Conservation (phyloP, 345 rosid genomes). For the Syzygium oleosum region DNA sequence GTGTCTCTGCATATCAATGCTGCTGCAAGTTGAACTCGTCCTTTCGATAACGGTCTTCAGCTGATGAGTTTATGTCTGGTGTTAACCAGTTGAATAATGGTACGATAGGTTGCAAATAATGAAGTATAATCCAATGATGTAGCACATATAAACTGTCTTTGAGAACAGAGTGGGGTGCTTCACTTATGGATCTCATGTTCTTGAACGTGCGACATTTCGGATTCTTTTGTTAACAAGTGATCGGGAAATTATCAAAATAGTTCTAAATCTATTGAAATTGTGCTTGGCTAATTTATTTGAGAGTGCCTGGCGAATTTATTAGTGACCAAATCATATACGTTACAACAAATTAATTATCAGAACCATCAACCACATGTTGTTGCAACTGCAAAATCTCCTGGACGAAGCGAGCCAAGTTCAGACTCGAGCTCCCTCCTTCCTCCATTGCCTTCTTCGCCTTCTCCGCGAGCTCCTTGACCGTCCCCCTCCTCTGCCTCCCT, state of each 20-base stretch:
- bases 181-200: neutral
- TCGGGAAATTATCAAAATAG: neutral
- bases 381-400: neutral
- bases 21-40: neutral
- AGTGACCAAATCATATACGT: neutral
- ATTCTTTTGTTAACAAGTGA: neutral
- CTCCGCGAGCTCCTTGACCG: neutral
- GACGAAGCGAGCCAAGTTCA: neutral
- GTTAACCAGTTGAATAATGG: neutral
- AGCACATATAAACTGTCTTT: neutral
- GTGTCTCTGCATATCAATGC: neutral
- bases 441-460: constrained; percentile 12
- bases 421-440: constrained; percentile 11
- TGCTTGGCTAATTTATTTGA: neutral
- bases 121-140: neutral
- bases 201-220: too few relatives aligned
- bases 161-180: neutral
- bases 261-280: too few relatives aligned
- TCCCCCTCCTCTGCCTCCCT: constrained; percentile 6
- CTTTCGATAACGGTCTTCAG: neutral
- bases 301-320: neutral
- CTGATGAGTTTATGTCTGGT: neutral
- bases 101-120: neutral
- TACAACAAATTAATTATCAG: neutral
- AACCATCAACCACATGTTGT: neutral